Evolutionary conservation across 495 filamentous ascomycete species (phyloP).

Genomic region (Penicillium bialowiezense): DNA sequence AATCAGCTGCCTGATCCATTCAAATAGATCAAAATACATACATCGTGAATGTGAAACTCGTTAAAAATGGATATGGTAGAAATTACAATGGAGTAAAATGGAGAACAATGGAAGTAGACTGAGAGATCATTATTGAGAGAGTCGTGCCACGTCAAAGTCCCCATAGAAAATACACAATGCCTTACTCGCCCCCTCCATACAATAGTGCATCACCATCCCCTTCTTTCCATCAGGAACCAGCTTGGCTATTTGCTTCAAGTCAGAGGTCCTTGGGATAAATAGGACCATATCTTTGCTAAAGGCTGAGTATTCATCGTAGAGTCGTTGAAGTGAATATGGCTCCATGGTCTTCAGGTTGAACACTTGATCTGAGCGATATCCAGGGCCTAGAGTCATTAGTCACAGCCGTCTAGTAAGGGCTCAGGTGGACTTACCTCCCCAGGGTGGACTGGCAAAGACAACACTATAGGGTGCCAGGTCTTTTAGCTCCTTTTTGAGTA

Average conservation of each 20-base stretch:
- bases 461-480: constrained; percentile 55
- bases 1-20: constrained; percentile 17
- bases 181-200: constrained; percentile 86
- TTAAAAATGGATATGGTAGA: too few species aligned
- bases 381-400: constrained; percentile 54
- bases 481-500: constrained; percentile 49
- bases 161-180: constrained; percentile 57
- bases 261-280: constrained; percentile 85
- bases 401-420: constrained; percentile 4
- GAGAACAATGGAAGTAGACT: background rate
- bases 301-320: constrained; percentile 58
- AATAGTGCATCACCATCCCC: constrained; percentile 83
- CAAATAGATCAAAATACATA: background rate
- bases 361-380: constrained; percentile 70
- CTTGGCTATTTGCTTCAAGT: constrained; percentile 77
- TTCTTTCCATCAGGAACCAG: constrained; percentile 51
- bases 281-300: constrained; percentile 59
- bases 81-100: too few species aligned
- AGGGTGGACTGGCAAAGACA: constrained; percentile 89
- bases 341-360: constrained; percentile 87
- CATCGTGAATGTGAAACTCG: background rate
- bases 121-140: background rate
- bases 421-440: constrained; percentile 64
- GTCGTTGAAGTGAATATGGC: constrained; percentile 68
- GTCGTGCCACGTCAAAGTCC: constrained; percentile 33